Percentiles rank a stretch among this genome's conserved stretches.
These are phyloP conservation scores for Capsicum chinense DNA, from an alignment of 257 asterid species.

Conservation along the genomic window DNA sequence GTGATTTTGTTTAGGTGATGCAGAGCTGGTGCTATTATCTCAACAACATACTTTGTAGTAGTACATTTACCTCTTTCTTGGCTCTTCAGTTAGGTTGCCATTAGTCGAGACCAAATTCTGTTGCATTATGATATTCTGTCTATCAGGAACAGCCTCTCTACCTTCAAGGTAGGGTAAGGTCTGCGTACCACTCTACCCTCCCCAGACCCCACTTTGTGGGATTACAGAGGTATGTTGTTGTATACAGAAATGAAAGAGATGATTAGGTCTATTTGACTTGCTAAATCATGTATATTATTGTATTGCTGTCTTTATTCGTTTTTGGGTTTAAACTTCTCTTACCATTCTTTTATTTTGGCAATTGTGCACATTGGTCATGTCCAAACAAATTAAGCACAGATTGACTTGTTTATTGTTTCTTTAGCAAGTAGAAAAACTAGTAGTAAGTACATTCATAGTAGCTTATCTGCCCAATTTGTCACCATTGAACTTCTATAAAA, in stretches of 20 bases:
- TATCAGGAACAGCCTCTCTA: background rate
- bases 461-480: background rate
- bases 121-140: slow-evolving; percentile 20
- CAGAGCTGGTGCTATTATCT: slow-evolving; percentile 27
- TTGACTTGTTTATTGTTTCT: background rate
- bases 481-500: background rate
- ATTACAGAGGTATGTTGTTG: background rate
- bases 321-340: background rate
- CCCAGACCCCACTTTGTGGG: background rate
- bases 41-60: slow-evolving; percentile 9
- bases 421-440: background rate
- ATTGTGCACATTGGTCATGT: background rate
- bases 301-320: background rate
- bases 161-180: background rate
- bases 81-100: background rate
- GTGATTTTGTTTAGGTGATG: slow-evolving; percentile 29
- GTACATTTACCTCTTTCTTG: slow-evolving; percentile 21
- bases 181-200: background rate
- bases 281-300: slow-evolving; percentile 19
- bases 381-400: background rate
- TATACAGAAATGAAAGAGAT: slow-evolving; percentile 19
- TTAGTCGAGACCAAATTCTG: slow-evolving; percentile 37
- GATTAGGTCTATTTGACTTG: slow-evolving; percentile 34
- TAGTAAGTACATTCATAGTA: background rate
- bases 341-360: background rate